Percentiles rank a stretch among this genome's conserved stretches.
Conservation (phyloP, 2,329 filamentous ascomycete genomes). For the Aspergillus sp. region DNA sequence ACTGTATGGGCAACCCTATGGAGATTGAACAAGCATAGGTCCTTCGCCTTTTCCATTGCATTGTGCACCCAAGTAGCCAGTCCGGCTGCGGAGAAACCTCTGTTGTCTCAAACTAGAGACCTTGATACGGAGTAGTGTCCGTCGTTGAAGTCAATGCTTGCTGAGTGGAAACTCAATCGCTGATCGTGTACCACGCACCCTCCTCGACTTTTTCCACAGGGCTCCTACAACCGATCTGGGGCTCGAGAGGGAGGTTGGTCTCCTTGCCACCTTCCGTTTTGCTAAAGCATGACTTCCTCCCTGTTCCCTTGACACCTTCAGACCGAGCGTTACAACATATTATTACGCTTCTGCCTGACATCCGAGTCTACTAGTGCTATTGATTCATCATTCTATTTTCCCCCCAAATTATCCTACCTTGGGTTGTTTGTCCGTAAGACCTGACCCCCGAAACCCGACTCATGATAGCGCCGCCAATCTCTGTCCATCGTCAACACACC, state of each 20-base stretch:
- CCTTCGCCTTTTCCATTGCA: neutral
- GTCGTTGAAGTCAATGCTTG: slow-evolving; percentile 7
- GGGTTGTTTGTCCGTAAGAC: slow-evolving; percentile 7
- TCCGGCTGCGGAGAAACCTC: neutral
- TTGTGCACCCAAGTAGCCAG: neutral
- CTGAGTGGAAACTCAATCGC: slow-evolving; percentile 5
- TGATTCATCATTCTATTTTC: slow-evolving; percentile 9
- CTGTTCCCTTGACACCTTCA: slow-evolving; percentile 13
- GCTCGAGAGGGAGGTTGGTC: slow-evolving; percentile 13
- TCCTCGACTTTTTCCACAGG: slow-evolving; percentile 14
- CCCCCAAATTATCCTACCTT: neutral
- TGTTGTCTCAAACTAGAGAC: slow-evolving; percentile 3
- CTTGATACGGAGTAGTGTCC: slow-evolving; percentile 1
- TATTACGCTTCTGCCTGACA: slow-evolving; percentile 3
- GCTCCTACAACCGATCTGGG: slow-evolving; percentile 18
- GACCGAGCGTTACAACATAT: slow-evolving; percentile 2
- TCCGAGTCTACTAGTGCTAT: neutral
- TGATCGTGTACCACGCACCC: slow-evolving; percentile 11
- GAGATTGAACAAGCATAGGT: neutral
- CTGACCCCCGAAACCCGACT: neutral
- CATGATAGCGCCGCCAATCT: slow-evolving; percentile 8
- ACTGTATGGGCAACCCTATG: neutral
- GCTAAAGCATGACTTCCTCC: slow-evolving; percentile 14
- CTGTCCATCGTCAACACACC: slow-evolving; percentile 11
- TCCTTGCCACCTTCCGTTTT: slow-evolving; percentile 20